Evolutionary conservation across 169 alveolate species (phyloP).

Genomic region (Plasmodium fragile): DNA sequence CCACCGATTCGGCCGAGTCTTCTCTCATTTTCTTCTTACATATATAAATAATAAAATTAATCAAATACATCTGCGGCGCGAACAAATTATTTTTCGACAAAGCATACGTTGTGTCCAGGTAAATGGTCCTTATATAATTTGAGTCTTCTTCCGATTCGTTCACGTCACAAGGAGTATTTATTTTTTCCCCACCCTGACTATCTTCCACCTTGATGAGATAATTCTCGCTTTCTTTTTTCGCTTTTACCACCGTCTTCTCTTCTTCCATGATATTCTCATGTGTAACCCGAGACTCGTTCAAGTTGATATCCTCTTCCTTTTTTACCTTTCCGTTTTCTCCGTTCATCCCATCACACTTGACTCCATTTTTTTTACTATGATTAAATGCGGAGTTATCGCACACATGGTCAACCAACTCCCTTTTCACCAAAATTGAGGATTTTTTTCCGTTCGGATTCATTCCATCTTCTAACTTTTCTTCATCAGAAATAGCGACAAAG

Average conservation of each 20-base stretch:
- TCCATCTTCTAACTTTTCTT: background rate
- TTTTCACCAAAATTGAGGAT: background rate
- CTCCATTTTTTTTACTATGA: background rate
- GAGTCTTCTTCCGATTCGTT: constrained; percentile 26
- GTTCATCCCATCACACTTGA: background rate
- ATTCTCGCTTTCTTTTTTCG: background rate
- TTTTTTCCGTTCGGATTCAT: background rate
- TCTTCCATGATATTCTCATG: background rate
- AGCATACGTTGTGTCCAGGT: constrained; percentile 75
- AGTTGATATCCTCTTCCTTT: background rate
- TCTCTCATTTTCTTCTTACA: constrained; percentile 28
- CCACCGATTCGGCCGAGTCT: background rate
- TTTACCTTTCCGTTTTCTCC: background rate
- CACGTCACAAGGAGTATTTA: background rate
- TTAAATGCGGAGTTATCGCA: background rate
- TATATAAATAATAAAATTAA: constrained; percentile 65
- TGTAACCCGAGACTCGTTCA: background rate
- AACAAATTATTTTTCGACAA: constrained; percentile 62
- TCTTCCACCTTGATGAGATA: background rate
- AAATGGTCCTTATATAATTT: constrained; percentile 64
- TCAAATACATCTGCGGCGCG: constrained; percentile 63
- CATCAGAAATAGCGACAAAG: background rate
- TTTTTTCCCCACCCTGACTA: background rate
- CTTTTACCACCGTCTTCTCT: background rate
- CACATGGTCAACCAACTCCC: background rate